Evolutionary conservation across 1,284 basidiomycete species (phyloP).

Genomic region (Cryptococcus neoformans): DNA sequence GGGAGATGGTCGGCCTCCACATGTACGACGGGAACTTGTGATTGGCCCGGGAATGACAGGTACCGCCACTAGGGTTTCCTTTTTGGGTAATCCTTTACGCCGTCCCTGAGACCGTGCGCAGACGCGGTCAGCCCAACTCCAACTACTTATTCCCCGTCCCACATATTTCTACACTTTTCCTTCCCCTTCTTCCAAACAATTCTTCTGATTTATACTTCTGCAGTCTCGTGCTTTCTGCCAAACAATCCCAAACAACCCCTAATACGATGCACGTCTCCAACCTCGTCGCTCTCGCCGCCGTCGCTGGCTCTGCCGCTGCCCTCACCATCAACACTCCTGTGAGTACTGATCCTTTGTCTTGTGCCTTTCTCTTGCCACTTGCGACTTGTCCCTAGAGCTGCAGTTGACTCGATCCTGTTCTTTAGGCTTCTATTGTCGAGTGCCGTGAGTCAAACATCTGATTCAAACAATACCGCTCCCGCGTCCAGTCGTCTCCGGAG

Average conservation of each 20-base stretch:
- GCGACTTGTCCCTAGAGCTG: neutral
- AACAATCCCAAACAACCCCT: constrained; percentile 4
- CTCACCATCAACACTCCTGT: constrained; percentile 39
- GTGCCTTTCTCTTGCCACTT: neutral
- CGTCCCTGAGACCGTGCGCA: constrained; percentile 1
- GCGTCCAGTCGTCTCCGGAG: neutral
- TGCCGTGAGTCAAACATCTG: constrained; percentile 33
- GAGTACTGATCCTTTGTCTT: constrained; percentile 12
- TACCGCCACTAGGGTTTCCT: neutral
- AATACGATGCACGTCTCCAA: constrained; percentile 30
- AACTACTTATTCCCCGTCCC: constrained; percentile 1
- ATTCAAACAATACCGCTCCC: neutral
- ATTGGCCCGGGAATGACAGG: neutral
- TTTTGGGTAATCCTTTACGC: neutral
- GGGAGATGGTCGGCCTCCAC: neutral
- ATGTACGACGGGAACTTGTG: neutral
- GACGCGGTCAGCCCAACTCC: neutral
- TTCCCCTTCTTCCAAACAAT: constrained; percentile 7
- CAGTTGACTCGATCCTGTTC: neutral
- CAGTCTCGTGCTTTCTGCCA: constrained; percentile 2
- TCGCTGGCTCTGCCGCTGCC: constrained; percentile 30
- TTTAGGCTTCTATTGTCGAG: constrained; percentile 33
- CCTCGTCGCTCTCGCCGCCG: constrained; percentile 20
- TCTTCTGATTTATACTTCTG: constrained; percentile 3
- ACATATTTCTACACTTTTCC: constrained; percentile 1